These are phyloP conservation scores for Yarrowia deformans DNA, from an alignment of 805 yeast genomes.

Conservation along the genomic window DNA sequence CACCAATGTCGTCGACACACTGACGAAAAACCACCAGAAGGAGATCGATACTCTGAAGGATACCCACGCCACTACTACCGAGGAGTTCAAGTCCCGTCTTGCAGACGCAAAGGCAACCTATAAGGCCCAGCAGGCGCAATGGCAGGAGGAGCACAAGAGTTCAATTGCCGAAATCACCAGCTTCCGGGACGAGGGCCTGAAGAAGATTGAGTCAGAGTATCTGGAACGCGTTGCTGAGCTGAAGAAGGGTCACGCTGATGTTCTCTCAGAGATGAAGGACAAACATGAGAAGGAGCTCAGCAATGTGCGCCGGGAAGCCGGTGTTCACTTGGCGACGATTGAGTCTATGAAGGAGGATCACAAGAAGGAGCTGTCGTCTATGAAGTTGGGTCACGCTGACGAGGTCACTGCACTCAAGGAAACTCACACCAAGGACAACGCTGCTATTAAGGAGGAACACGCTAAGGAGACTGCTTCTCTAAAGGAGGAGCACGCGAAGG, in stretches of 20 bases:
- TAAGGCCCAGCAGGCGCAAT: not conserved
- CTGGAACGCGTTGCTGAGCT: not conserved
- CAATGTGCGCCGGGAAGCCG: not conserved
- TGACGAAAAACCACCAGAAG: not conserved
- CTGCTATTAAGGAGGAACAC: not conserved
- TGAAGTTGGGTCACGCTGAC: not conserved
- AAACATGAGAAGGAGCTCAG: not conserved
- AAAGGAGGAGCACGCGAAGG: not conserved
- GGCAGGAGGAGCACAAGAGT: constrained; percentile 6
- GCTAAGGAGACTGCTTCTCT: not conserved
- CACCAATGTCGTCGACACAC: not conserved
- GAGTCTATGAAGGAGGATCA: constrained; percentile 7
- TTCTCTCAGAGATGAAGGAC: not conserved
- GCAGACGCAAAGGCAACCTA: not conserved
- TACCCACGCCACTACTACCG: not conserved
- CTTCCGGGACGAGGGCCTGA: constrained; percentile 10
- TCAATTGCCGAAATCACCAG: not conserved
- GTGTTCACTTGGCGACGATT: not conserved
- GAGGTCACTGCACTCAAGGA: not conserved
- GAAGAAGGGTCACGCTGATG: constrained; percentile 8
- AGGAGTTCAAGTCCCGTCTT: constrained; percentile 9
- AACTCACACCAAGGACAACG: not conserved
- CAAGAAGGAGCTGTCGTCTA: not conserved
- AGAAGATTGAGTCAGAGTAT: constrained; percentile 13
- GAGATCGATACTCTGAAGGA: constrained; percentile 2